Evolutionary conservation across 768 basidiomycete species (phyloP).

Genomic region (Udeniomyces megalosporus): DNA sequence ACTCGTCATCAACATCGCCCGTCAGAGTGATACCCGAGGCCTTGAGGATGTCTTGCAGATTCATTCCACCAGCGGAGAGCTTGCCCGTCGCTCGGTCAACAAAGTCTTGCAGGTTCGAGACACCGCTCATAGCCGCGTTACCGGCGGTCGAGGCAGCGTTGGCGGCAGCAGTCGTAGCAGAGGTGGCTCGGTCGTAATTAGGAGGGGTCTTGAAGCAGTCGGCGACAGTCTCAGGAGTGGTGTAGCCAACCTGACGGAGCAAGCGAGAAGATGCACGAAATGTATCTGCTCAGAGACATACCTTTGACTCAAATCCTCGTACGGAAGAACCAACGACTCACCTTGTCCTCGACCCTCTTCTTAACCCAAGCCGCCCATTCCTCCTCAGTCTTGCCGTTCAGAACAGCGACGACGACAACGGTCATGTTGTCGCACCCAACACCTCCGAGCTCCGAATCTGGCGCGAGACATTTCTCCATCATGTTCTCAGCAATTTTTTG

Average conservation of each 20-base stretch:
- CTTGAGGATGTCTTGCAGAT: conserved; percentile 7
- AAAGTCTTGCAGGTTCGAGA: background rate
- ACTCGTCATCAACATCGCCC: conserved; percentile 19
- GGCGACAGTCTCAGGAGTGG: conserved; percentile 58
- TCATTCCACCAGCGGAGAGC: conserved; percentile 17
- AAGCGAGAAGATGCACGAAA: no score
- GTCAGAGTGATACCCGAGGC: conserved; percentile 7
- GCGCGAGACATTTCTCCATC: conserved; percentile 84
- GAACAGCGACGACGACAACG: conserved; percentile 69
- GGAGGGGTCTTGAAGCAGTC: conserved; percentile 42
- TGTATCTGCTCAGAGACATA: no score
- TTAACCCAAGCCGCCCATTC: conserved; percentile 85
- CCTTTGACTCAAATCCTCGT: no score
- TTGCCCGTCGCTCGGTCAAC: background rate
- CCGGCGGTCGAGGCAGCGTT: background rate
- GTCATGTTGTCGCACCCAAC: conserved; percentile 99
- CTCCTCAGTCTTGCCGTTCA: conserved; percentile 71
- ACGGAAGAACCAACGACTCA: conserved; percentile 16
- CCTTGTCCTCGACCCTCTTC: conserved; percentile 54
- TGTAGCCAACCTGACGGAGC: conserved; percentile 46
- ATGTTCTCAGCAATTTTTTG: conserved; percentile 73
- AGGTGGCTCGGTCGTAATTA: conserved; percentile 18
- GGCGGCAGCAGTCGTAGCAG: conserved; percentile 6
- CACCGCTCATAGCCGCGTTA: background rate
- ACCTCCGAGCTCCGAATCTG: conserved; percentile 78